These are phyloP conservation scores for Lepidium africanum DNA, from an alignment of 345 rosid genomes.

Conservation along the genomic window DNA sequence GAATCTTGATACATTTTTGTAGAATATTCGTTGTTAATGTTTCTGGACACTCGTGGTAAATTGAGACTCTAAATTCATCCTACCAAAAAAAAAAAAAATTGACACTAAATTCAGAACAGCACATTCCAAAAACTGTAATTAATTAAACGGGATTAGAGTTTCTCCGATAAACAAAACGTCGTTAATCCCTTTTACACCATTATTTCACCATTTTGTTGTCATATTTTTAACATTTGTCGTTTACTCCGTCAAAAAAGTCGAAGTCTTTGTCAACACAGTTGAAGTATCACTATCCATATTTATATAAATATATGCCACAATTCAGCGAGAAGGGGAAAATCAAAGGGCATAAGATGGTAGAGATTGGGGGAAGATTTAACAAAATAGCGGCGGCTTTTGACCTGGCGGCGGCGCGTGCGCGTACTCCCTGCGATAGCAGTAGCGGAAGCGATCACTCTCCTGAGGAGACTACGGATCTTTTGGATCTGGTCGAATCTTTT, in stretches of 20 bases:
- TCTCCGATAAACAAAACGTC: slow-evolving; percentile 4
- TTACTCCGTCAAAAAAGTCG: slow-evolving; percentile 15
- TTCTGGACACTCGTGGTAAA: background rate
- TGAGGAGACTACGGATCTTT: slow-evolving; percentile 43
- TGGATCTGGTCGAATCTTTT: slow-evolving; percentile 68
- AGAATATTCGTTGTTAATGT: background rate
- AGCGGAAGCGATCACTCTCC: slow-evolving; percentile 70
- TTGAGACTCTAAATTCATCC: background rate
- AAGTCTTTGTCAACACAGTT: slow-evolving; percentile 13
- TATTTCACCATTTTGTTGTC: slow-evolving; percentile 22
- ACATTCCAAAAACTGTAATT: background rate
- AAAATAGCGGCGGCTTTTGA: slow-evolving; percentile 40
- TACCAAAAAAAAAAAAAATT: no score
- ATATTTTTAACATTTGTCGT: slow-evolving; percentile 2
- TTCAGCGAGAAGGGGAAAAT: background rate
- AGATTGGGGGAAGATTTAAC: slow-evolving; percentile 27
- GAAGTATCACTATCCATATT: background rate
- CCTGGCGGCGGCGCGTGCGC: slow-evolving; percentile 28
- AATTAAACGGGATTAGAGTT: background rate
- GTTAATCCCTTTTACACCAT: background rate
- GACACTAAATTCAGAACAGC: no score
- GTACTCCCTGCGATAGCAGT: slow-evolving; percentile 49
- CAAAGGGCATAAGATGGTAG: slow-evolving; percentile 18
- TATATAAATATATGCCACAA: background rate
- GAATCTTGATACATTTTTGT: background rate